A percentile compares a stretch with the other conserved stretches of the same genome.
phyloP scores from a whole-genome alignment of 257 asterid genomes.

The Scutellaria barbata region DNA sequence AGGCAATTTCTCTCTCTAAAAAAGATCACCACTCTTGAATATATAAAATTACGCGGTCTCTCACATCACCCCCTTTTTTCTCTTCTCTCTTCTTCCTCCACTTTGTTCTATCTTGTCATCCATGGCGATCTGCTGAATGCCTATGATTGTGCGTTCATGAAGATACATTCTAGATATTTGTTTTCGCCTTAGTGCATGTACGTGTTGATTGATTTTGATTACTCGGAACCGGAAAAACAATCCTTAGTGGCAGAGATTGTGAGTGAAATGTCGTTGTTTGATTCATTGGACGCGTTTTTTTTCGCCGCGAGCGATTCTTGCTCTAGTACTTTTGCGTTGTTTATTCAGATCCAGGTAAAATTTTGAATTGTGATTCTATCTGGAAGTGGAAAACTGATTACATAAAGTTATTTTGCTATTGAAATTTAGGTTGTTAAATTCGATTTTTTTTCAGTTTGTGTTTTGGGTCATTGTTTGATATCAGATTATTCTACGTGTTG shows the following conservation, averaged over 20 bases:
- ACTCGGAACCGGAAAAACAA: neutral
- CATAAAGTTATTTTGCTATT: neutral
- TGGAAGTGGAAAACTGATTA: neutral
- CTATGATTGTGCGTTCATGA: neutral
- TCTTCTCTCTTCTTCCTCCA: constrained; percentile 18
- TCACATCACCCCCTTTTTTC: constrained; percentile 28
- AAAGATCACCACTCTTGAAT: constrained; percentile 26
- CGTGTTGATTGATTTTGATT: constrained; percentile 15
- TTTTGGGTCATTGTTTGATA: constrained; percentile 6
- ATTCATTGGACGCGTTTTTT: constrained; percentile 53
- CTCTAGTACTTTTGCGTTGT: constrained; percentile 55
- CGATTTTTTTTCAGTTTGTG: neutral
- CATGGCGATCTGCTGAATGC: constrained; percentile 37
- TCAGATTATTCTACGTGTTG: neutral
- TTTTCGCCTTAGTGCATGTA: constrained; percentile 37
- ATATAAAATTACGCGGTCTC: constrained; percentile 34
- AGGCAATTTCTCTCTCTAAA: constrained; percentile 14
- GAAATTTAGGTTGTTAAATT: neutral
- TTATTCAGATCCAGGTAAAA: constrained; percentile 71
- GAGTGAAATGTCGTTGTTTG: constrained; percentile 47
- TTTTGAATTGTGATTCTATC: neutral
- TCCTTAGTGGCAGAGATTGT: constrained; percentile 19
- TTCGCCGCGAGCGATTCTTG: constrained; percentile 60
- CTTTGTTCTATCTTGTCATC: neutral
- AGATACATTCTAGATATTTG: constrained; percentile 34